These are phyloP conservation scores for Aspergillus phoenicis DNA, from an alignment of 2,329 filamentous ascomycete species.

Conservation along the genomic window DNA sequence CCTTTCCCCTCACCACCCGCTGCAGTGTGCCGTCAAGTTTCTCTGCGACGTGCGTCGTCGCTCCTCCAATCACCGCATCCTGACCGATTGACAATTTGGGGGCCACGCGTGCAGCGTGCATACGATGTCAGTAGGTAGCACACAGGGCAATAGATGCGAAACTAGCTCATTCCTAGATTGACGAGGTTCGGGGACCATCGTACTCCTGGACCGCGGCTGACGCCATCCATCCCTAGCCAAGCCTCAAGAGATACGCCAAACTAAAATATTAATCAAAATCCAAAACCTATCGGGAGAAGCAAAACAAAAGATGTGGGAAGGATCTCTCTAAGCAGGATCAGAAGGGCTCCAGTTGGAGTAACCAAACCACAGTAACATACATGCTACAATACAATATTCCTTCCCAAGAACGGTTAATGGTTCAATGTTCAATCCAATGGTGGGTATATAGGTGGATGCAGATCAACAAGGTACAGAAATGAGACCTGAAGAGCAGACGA, in stretches of 20 bases:
- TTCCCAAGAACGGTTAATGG: background rate
- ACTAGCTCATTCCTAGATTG: background rate
- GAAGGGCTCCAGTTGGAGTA: background rate
- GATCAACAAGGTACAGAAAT: background rate
- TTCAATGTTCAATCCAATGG: background rate
- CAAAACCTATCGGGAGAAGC: background rate
- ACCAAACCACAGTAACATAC: background rate
- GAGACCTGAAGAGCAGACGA: background rate
- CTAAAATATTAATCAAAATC: background rate
- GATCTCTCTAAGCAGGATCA: background rate
- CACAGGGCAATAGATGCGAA: background rate
- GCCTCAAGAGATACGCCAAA: constrained; percentile 9
- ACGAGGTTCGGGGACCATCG: background rate
- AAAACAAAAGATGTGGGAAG: background rate
- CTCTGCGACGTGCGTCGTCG: constrained; percentile 10
- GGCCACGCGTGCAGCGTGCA: constrained; percentile 7
- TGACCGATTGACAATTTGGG: constrained; percentile 14
- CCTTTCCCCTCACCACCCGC: background rate
- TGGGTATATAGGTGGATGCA: constrained; percentile 7
- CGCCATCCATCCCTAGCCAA: background rate
- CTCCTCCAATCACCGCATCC: constrained; percentile 12
- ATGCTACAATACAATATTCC: background rate
- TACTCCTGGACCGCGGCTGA: background rate
- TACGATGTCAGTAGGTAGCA: background rate
- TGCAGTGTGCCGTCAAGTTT: constrained; percentile 8